Evolutionary conservation across 75 land plant species (phyloP), one percentile per base, ranked within the genome.

Genomic region (Selaginella tamariscina): DNA sequence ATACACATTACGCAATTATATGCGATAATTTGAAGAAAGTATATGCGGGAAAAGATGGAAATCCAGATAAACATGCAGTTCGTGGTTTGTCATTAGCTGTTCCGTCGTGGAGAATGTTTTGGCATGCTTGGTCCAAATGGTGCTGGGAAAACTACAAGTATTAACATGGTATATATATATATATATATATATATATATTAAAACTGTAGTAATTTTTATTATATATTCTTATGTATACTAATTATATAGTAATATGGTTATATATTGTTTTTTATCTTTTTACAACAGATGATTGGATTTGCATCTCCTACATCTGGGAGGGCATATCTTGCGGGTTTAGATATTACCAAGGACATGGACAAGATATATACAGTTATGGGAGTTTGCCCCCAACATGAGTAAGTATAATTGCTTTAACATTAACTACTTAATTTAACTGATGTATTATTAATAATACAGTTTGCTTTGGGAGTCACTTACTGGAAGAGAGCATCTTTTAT

Each of bases 381-480:
- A 31, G 92, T 95, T 5, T 95, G 99, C 70, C 99, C 99, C n/a
- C 99, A 95, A 74, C 96, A 95, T 63, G 88, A 95, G 98, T 94
- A 82, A 82, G 84, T n/a, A n/a, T n/a, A n/a, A n/a, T n/a, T n/a
- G n/a, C n/a, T n/a, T n/a, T n/a, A n/a, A n/a, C n/a, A n/a, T n/a
- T n/a, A 22, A n/a, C 31, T 30, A 24, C 24, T 0, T 29, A 15
- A 20, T 57, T 30, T 2, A 71, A 24, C 31, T 64, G 62, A 0
- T 55, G 29, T 21, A n/a, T n/a, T 57, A 29, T 13, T 2, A 9
- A n/a, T 29, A 67, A 24, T 75, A 31, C 73, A 88, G 94, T 72
- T 72, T 94, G 69, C 76, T 89, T 0, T 94, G 98, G 98, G 96
- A 82, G 55, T 77, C 73, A 21, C 70, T 94, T 57, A 89, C 98